Base-by-base conservation (phyloP, 768 basidiomycete species). In the Suillus alpinus region DNA sequence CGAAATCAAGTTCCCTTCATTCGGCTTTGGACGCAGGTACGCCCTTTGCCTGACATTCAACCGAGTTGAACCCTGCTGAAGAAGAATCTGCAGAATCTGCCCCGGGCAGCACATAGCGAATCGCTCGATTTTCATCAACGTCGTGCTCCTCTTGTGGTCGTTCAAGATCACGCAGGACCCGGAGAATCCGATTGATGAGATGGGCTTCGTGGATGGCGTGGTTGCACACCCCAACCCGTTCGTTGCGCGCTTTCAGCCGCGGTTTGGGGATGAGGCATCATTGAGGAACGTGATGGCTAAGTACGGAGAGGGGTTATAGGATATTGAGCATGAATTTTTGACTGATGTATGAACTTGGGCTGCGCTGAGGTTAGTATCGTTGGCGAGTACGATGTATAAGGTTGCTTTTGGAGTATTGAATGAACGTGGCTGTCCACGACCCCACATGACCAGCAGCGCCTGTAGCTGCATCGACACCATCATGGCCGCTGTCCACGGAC, bases 121-220 rank as follows among this genome's bases (percentile, higher is more conserved):
- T 71, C 81, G 86, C 5, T 89, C 88, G 9, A 71, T 89, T 2
- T 87, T 86, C 65, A 76, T 90, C 63, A 89, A 86, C 61, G 81
- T 85, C 0, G 86, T 86, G 0, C 77, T 88, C n/a, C n/a, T 14
- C 72, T 86, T 87, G 37, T 89, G 87, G 86, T 83, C 87, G 0
- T 89, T 89, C 77, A 77, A 70, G 1, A 75, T 91, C 31, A 76
- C 73, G 3, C 67, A 80, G 29, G 83, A 87, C 64, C 80, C 82
- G 0, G 66, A 71, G 0, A 70, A 76, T n/a, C n/a, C n/a, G n/a
- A n/a, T n/a, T n/a, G n/a, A n/a, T n/a, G n/a, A n/a, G n/a, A n/a
- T n/a, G n/a, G 2, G 79, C 1, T 88, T 91, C 66, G 83, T 83
- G 5, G 83, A 87, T 63, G 83, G 82, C 3, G 83, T 86, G 16